A percentile compares a stretch with the other conserved stretches of the same genome.
Conservation (phyloP, 805 yeast genomes). For the Suhomyces kilbournensis region DNA sequence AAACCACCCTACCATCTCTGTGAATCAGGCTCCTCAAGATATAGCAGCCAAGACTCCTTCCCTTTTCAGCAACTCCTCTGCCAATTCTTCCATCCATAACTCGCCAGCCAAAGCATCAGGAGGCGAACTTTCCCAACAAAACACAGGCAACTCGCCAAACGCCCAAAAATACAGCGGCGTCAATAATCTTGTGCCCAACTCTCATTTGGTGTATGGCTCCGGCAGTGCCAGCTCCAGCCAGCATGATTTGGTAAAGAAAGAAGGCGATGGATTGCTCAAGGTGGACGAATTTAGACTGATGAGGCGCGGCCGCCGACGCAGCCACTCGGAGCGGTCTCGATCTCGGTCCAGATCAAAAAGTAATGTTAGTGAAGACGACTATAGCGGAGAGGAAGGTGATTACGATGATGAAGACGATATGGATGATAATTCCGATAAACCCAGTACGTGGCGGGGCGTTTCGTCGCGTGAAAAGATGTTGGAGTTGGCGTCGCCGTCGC, state of each 20-base stretch:
- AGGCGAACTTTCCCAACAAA: conserved; percentile 15
- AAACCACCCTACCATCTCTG: conserved; percentile 14
- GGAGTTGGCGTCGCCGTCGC: conserved; percentile 61
- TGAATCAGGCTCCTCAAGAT: conserved; percentile 34
- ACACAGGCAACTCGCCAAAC: conserved; percentile 8
- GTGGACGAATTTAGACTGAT: conserved; percentile 42
- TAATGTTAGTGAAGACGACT: conserved; percentile 5
- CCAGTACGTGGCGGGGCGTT: conserved; percentile 3
- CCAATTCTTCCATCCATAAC: conserved; percentile 28
- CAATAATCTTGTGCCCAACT: conserved; percentile 13
- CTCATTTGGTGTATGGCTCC: conserved; percentile 12
- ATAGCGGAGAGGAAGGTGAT: background rate
- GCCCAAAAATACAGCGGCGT: conserved; percentile 2
- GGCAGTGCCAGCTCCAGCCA: background rate
- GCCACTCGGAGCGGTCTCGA: conserved; percentile 25
- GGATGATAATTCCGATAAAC: conserved; percentile 4
- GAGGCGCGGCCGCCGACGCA: conserved; percentile 40
- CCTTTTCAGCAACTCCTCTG: conserved; percentile 50
- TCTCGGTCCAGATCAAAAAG: conserved; percentile 26
- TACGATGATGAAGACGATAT: conserved; percentile 4
- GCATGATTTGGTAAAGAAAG: background rate
- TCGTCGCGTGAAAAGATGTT: conserved; percentile 56
- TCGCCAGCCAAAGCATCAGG: conserved; percentile 26
- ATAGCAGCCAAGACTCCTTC: conserved; percentile 51
- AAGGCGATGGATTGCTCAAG: conserved; percentile 5